Conservation (phyloP, 495 filamentous ascomycete species). For the Neurospora hispaniola region DNA sequence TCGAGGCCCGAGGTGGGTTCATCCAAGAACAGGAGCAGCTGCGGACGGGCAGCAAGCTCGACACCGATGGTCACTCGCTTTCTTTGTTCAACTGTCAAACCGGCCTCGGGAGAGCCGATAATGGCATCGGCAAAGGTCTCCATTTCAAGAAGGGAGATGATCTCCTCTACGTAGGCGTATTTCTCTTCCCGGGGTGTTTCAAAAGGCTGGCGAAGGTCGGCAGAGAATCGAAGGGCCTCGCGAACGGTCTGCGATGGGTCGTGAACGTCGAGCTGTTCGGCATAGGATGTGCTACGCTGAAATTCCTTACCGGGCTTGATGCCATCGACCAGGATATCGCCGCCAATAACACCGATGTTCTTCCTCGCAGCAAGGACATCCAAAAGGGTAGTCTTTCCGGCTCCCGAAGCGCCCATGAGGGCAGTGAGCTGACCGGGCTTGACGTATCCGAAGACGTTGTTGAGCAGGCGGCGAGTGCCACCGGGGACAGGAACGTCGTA, state of each 20-base stretch:
- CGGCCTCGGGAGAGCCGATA: slow-evolving; percentile 63
- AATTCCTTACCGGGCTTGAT: slow-evolving; percentile 54
- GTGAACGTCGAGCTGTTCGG: slow-evolving; percentile 76
- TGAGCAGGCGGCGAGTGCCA: slow-evolving; percentile 57
- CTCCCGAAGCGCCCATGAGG: slow-evolving; percentile 78
- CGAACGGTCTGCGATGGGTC: slow-evolving; percentile 69
- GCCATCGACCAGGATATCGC: slow-evolving; percentile 68
- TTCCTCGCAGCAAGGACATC: slow-evolving; percentile 70
- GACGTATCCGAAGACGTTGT: slow-evolving; percentile 67
- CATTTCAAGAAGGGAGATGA: slow-evolving; percentile 73
- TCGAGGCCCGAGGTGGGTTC: slow-evolving; percentile 88
- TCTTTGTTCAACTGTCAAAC: slow-evolving; percentile 83
- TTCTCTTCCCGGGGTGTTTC: slow-evolving; percentile 61
- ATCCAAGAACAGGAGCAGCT: slow-evolving; percentile 79
- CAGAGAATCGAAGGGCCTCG: slow-evolving; percentile 77
- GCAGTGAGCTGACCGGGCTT: slow-evolving; percentile 71
- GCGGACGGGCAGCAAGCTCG: slow-evolving; percentile 75
- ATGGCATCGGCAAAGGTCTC: slow-evolving; percentile 75
- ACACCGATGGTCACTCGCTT: slow-evolving; percentile 89
- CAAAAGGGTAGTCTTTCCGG: slow-evolving; percentile 74
- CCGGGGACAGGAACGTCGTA: slow-evolving; percentile 66
- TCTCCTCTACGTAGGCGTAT: slow-evolving; percentile 72
- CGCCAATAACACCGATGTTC: slow-evolving; percentile 66
- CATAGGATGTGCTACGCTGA: slow-evolving; percentile 71
- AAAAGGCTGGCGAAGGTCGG: slow-evolving; percentile 66